Evolutionary conservation across 2,329 filamentous ascomycete species (phyloP), one percentile per base, ranked within the genome.

Genomic region (Ophiostoma triangulosporum): DNA sequence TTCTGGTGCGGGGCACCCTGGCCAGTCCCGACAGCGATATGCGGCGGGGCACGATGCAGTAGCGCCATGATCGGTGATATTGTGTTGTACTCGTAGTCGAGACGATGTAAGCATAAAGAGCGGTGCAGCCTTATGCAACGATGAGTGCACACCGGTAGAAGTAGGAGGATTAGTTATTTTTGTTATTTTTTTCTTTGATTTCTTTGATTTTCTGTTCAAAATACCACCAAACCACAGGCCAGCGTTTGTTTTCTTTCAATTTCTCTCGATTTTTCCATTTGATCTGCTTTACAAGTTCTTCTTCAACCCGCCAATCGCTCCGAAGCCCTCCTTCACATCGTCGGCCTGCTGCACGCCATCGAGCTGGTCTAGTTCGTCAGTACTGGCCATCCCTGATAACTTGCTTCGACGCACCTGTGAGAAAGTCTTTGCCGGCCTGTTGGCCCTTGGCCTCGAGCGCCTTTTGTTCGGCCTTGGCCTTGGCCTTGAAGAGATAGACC

Each of bases 381-480:
- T 24, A n/a, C n/a, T n/a, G n/a, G n/a, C n/a, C n/a, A n/a, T n/a
- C n/a, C n/a, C n/a, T n/a, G n/a, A n/a, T n/a, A n/a, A n/a, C n/a
- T n/a, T n/a, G n/a, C n/a, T n/a, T 22, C 3, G n/a, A 12, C 62
- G 61, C 54, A 69, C 67, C 62, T 53, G 63, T 64, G 3, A 66
- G 48, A 55, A 69, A 70, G 57, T 69, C 68, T 54, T 69, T 57
- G 17, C 68, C 68, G 49, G 67, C 66, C 56, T 67, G 65, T 58
- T 67, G 45, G 1, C 69, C 69, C 57, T 69, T 57, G 8, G 66
- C 65, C 57, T 69, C 60, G 57, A 69, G 58, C 53, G 66, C 66
- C 59, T 70, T 68, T 38, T 64, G 62, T 58, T 71, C 68, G 7
- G 67, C 67, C 58, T 68, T 63, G 0, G 66, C 69, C 60, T 71